phyloP scores from a whole-genome alignment of 2,329 filamentous ascomycete species.

The Aspergillus oerlinghausenensis region DNA sequence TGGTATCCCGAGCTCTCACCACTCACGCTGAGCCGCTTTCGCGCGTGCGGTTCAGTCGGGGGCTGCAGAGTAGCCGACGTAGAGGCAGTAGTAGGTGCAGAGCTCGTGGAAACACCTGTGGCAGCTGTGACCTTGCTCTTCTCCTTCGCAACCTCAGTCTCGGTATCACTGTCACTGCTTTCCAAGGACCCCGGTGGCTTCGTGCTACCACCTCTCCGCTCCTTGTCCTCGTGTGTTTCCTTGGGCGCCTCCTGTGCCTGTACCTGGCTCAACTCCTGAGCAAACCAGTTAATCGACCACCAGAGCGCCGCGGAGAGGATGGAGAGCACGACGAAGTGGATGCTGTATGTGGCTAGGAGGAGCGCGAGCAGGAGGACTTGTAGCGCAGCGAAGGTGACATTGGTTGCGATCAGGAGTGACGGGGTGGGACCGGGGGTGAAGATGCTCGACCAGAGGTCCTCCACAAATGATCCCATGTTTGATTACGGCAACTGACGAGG shows the following conservation, averaged over 20 bases:
- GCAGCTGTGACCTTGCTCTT: conserved; percentile 12
- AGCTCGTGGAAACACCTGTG: conserved; percentile 5
- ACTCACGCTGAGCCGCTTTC: conserved; percentile 43
- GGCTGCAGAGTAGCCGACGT: conserved; percentile 45
- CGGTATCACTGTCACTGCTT: conserved; percentile 42
- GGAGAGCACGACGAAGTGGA: conserved; percentile 84
- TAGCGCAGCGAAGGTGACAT: conserved; percentile 79
- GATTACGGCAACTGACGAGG: neutral
- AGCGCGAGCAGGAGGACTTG: conserved; percentile 74
- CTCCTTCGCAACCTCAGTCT: conserved; percentile 32
- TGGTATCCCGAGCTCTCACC: conserved; percentile 52
- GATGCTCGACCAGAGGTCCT: conserved; percentile 83
- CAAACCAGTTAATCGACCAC: conserved; percentile 98
- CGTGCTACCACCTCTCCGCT: conserved; percentile 19
- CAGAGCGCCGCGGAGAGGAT: conserved; percentile 75
- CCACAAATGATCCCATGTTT: conserved; percentile 53
- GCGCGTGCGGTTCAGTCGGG: conserved; percentile 35
- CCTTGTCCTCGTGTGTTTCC: conserved; percentile 28
- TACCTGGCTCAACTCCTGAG: conserved; percentile 56
- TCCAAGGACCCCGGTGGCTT: conserved; percentile 31
- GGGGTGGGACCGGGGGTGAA: conserved; percentile 90
- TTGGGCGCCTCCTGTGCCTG: conserved; percentile 46
- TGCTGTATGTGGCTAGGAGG: conserved; percentile 74
- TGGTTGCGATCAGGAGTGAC: conserved; percentile 82
- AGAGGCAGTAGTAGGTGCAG: conserved; percentile 15